These are phyloP conservation scores for Puccinia hordei DNA, from an alignment of 1,284 basidiomycete genomes.

Conservation along the genomic window DNA sequence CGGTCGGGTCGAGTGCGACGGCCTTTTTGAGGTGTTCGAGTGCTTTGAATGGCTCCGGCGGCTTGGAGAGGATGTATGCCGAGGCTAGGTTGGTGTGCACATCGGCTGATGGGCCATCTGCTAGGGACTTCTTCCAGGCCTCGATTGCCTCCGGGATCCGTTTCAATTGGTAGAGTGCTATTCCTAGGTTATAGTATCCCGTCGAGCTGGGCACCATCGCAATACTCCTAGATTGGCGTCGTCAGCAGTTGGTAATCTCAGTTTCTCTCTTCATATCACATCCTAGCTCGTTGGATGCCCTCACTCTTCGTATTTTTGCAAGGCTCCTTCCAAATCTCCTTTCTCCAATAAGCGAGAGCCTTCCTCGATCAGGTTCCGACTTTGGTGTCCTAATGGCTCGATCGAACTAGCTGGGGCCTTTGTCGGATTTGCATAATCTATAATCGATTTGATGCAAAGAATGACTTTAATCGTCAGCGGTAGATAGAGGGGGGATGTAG, in stretches of 20 bases:
- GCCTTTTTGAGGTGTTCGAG: conserved; percentile 45
- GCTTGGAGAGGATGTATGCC: conserved; percentile 48
- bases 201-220: conserved; percentile 34
- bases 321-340: conserved; percentile 37
- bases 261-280: background rate
- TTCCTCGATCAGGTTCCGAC: conserved; percentile 38
- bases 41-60: conserved; percentile 46
- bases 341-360: conserved; percentile 42
- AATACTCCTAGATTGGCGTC: background rate
- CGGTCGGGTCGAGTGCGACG: conserved; percentile 42
- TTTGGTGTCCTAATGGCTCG: conserved; percentile 40
- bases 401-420: conserved; percentile 24
- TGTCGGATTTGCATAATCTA: conserved; percentile 25
- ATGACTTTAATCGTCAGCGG: background rate
- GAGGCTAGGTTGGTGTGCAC: conserved; percentile 50
- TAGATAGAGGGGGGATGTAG: no score
- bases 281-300: background rate
- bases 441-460: background rate
- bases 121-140: conserved; percentile 33
- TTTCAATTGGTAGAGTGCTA: conserved; percentile 42
- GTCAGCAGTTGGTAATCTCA: background rate
- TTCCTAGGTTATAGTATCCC: conserved; percentile 46
- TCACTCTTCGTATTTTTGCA: conserved; percentile 41
- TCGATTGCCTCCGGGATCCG: conserved; percentile 38
- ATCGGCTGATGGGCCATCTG: conserved; percentile 24